phyloP scores from a whole-genome alignment of 1,284 basidiomycete genomes.

The Trichosporon sp. region DNA sequence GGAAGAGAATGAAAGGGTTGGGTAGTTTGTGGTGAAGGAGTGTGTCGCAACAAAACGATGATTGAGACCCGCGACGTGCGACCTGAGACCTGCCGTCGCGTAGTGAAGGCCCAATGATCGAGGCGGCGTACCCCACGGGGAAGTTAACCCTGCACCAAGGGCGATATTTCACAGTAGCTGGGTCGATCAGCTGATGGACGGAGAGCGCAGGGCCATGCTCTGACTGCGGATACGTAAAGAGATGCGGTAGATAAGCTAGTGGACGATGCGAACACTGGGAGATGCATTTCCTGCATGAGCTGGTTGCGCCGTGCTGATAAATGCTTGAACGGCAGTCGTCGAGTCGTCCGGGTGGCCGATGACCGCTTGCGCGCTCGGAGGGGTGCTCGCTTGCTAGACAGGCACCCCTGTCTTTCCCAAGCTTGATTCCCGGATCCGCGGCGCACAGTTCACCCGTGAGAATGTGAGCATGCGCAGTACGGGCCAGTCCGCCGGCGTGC shows the following conservation, averaged over 20 bases:
- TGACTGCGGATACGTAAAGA: neutral
- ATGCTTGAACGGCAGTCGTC: neutral
- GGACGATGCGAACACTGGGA: neutral
- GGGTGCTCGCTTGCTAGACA: neutral
- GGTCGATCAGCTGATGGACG: constrained; percentile 3
- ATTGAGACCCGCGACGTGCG: neutral
- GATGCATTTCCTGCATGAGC: neutral
- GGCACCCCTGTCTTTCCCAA: neutral
- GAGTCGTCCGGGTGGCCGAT: neutral
- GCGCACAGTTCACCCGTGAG: neutral
- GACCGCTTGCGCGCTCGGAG: neutral
- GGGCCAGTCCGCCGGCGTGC: neutral
- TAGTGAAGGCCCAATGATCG: neutral
- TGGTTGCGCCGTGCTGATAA: neutral
- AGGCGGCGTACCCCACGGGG: constrained; percentile 13
- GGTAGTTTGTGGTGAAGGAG: neutral
- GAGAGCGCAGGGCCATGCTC: neutral
- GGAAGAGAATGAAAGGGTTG: neutral
- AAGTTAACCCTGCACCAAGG: neutral
- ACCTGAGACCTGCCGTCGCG: neutral
- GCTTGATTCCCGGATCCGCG: constrained; percentile 1
- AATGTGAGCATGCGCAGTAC: neutral
- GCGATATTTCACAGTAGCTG: neutral
- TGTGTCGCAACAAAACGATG: neutral
- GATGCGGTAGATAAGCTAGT: neutral